Evolutionary conservation across 139 green algal species (phyloP), one percentile per base, ranked within the genome.

Genomic region (Deuterostichococcus epilithicus): DNA sequence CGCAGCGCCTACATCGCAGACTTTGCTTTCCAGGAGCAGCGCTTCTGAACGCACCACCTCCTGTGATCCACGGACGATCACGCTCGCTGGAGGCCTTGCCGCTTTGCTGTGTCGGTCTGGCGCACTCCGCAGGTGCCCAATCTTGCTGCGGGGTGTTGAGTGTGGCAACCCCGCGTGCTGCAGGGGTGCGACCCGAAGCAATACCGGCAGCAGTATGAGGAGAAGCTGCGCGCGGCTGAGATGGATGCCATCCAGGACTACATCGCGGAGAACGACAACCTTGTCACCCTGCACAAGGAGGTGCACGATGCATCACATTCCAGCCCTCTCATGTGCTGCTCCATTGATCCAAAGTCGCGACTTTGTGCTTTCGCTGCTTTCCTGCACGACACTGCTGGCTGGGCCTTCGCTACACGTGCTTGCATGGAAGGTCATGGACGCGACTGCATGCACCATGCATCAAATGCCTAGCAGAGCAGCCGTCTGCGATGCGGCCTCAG

Each of bases 171-270:
- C n/a, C n/a, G n/a, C n/a, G n/a, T 52, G 42, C 8, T 44, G 78
- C 80, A 70, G 83, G 90, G 81, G 33, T 78, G 73, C 6, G 83
- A 92, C 33, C 80, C 96, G 1, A 87, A 88, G 39, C 87, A 96
- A 80, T 95, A 94, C 75, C 87, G 87, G 25, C 76, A 81, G 8
- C 89, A 94, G 58, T 90, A 97, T 25, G 95, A 98, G 25, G 87
- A 90, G 34, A 89, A 91, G 78, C 86, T 98, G 70, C 80, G 89
- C 0, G 79, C 86, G n/a, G 91, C 92, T 33, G 95, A 98, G 84
- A 79, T 95, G 58, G 92, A 95, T 68, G 92, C 85, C n/a, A 97
- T 98, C 28, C 85, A 96, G 83, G 95, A 98, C 76, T 98, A 98
- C 81, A 94, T 98, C 23, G 75, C 78, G 3, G 95, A 98, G 82